Base-by-base conservation (phyloP, 164 flowering plant genomes). In the Dillenia turbinata region DNA sequence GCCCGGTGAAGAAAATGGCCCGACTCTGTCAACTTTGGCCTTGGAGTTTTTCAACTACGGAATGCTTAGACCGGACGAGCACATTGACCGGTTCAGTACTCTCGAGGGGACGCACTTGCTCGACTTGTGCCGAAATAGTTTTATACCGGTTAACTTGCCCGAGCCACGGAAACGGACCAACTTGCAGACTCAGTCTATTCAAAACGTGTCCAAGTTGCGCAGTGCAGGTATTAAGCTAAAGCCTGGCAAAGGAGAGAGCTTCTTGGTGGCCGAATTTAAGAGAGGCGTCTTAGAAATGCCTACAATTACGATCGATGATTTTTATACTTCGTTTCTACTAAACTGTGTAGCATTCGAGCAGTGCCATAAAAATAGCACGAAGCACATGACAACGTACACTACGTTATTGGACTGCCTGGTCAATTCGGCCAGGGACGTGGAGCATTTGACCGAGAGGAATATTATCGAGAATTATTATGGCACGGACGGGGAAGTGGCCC, bases 261-360 rank as follows among this genome's bases (percentile, higher is more conserved):
- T 79, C 73, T 57, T 81, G 52, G 75, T 57, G 8, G 64, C 79
- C 0, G 69, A 52, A 24, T 81, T 84, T 69, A 43, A 52, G 4
- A 54, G 43, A 9, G 88, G 88, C 0, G 76, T 70, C 17, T 61
- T 84, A 33, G 72, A 81, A 16, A 84, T 84, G 81, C 84, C 88
- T 0, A 57, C 71, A 0, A 66, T 84, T 8, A 66, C 79, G 16
- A 50, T 84, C 10, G 83, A 84, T 46, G 81, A 81, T 49, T 81
- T 84, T 70, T 76, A 74, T 75, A 66, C 75, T 66, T 56, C 81
- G 1, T 78, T 84, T 44, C 40, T 81, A n/a, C 44, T 67, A 3
- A 84, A 84, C 58, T 76, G 78, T 17, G 79, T 80, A 9, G 84
- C 81, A 0, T 81, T 54, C 63, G 86, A 84, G 69, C 88, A 78